Base-by-base conservation (phyloP, 768 basidiomycete genomes). In the Lentinus tigrinus region DNA sequence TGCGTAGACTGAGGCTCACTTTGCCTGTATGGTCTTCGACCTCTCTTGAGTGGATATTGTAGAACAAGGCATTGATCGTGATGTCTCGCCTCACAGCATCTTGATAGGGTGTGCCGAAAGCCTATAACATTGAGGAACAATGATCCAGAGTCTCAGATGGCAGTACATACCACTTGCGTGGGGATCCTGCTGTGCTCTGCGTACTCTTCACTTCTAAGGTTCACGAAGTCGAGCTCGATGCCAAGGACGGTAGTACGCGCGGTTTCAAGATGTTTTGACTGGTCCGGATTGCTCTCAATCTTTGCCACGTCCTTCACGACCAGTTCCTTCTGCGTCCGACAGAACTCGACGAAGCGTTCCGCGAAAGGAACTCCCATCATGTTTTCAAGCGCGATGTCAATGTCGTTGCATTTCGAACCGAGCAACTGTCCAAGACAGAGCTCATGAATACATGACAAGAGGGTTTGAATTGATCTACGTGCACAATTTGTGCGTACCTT, bases 261-360 rank as follows among this genome's bases (percentile, higher is more conserved):
- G 1, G 97, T 98, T 74, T 98, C 96, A 28, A 99, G 81, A 73
- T 99, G 97, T 70, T 99, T 99, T 31, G 93, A 95, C 75, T 98
- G 96, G 40, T 95, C 94, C 0, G 97, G 96, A 69, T 98, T 98
- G 59, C 87, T 86, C 57, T 91, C 92, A 57, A 99, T 91, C 69
- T 87, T 93, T 21, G 88, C 83, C 48, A 96, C 83, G 9, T 78
- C 76, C 31, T 84, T 84, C 3, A 83, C 78, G 31, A 78, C 65
- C 13, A 88, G 65, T 13, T 79, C 75, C 66, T 84, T 83, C 16
- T 73, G 70, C 2, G 75, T 65, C 1, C 83, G 79, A 27, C 83
- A 75, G 72, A 85, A 95, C 23, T 78, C 73, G 8, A 85, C 80
- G 56, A 99, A 84, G 53, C 85, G 79, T 53, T 88, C 81, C 1